These are phyloP conservation scores for Acer negundo DNA, from an alignment of 345 rosid species.

Conservation along the genomic window DNA sequence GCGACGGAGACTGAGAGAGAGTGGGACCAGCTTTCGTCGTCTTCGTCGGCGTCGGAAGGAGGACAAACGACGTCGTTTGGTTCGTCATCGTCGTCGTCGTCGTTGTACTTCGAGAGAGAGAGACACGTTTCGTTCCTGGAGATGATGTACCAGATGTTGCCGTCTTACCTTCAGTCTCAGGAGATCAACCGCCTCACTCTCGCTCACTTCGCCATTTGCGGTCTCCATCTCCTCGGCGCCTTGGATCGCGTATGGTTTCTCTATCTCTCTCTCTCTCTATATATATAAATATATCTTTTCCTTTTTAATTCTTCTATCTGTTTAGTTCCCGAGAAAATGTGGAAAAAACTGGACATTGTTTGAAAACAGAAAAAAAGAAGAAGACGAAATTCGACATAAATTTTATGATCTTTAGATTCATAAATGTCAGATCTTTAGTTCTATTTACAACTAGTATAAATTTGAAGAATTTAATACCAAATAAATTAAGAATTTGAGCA, in stretches of 20 bases:
- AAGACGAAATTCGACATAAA: not conserved
- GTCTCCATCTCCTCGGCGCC: slow-evolving; percentile 73
- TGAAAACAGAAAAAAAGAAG: too few relatives aligned
- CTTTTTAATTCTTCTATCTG: not conserved
- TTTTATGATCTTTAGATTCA: not conserved
- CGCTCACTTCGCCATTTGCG: slow-evolving; percentile 78
- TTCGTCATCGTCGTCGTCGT: not conserved
- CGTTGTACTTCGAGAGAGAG: slow-evolving; percentile 49
- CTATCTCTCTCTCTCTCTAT: not conserved
- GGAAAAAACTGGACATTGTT: not conserved
- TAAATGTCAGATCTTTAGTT: not conserved
- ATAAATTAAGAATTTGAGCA: too few relatives aligned
- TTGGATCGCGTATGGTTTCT: slow-evolving; percentile 49
- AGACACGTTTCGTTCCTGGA: slow-evolving; percentile 58
- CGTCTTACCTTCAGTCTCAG: slow-evolving; percentile 68
- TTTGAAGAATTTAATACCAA: not conserved
- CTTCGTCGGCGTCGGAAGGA: slow-evolving; percentile 23
- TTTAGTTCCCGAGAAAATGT: slow-evolving; percentile 10
- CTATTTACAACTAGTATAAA: not conserved
- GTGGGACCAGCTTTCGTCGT: slow-evolving; percentile 6
- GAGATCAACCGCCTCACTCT: slow-evolving; percentile 92
- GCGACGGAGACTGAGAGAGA: not conserved
- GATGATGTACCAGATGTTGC: slow-evolving; percentile 84
- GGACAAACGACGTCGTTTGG: slow-evolving; percentile 6
- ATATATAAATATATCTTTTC: too few relatives aligned